These are phyloP conservation scores for Desmodesmus armatus DNA, from an alignment of 139 green algal species.

Conservation along the genomic window DNA sequence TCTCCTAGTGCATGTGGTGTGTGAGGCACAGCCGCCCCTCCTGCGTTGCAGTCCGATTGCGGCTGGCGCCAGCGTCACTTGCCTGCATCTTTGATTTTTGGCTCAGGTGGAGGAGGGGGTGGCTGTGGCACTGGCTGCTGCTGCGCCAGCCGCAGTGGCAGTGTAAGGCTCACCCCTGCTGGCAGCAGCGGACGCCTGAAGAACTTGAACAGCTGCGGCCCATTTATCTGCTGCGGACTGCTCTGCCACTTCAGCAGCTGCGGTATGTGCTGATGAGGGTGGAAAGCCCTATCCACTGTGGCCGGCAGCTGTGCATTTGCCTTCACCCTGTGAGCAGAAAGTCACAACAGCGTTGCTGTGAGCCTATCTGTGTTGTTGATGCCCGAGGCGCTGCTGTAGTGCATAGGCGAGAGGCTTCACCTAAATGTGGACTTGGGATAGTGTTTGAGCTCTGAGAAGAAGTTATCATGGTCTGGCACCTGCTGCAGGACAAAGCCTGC, in stretches of 20 bases:
- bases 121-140: slow-evolving; percentile 29
- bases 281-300: slow-evolving; percentile 70
- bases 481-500: slow-evolving; percentile 70
- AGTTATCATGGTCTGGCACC: slow-evolving; percentile 71
- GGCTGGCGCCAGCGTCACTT: background rate
- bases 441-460: slow-evolving; percentile 76
- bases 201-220: slow-evolving; percentile 66
- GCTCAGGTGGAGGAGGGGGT: slow-evolving; percentile 40
- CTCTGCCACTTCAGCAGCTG: slow-evolving; percentile 13
- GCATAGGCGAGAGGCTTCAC: slow-evolving; percentile 32
- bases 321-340: slow-evolving; percentile 60
- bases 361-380: background rate
- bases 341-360: background rate
- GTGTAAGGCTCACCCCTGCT: background rate
- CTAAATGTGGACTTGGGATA: slow-evolving; percentile 60
- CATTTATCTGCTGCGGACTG: slow-evolving; percentile 51
- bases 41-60: slow-evolving; percentile 23
- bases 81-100: slow-evolving; percentile 48
- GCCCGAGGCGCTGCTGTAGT: background rate
- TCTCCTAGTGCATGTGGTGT: too few relatives aligned
- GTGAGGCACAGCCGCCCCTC: background rate
- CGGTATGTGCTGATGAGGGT: slow-evolving; percentile 12
- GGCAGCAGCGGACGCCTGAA: slow-evolving; percentile 57
- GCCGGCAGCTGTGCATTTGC: slow-evolving; percentile 68
- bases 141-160: slow-evolving; percentile 7